Conservation (phyloP, 1,284 basidiomycete genomes). For the Melampsora americana region DNA sequence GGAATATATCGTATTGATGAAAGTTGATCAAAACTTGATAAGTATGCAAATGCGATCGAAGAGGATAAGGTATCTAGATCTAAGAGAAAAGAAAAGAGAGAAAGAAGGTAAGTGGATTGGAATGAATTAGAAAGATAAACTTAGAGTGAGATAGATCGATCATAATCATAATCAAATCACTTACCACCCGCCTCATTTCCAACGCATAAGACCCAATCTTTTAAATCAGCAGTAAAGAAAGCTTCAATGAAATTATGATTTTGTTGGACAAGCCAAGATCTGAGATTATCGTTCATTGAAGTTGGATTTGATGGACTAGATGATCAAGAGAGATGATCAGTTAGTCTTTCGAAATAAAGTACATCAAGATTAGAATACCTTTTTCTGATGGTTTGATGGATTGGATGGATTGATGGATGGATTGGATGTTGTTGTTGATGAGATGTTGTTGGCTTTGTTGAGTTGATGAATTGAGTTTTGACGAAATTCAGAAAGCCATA, state of each 20-base stretch:
- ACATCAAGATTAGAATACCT: not conserved
- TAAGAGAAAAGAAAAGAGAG: too few species aligned
- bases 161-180: not conserved
- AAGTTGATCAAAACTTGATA: slow-evolving; percentile 54
- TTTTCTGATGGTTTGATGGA: too few species aligned
- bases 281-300: slow-evolving; percentile 5
- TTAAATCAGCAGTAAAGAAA: not conserved
- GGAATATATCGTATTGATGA: slow-evolving; percentile 59
- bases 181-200: slow-evolving; percentile 42
- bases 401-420: too few species aligned
- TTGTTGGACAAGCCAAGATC: slow-evolving; percentile 27
- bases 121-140: too few species aligned
- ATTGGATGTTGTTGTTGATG: not conserved
- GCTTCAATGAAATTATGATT: slow-evolving; percentile 14
- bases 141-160: too few species aligned
- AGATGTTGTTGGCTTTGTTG: not conserved
- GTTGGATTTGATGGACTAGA: slow-evolving; percentile 5
- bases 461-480: not conserved
- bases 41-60: slow-evolving; percentile 75
- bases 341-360: not conserved
- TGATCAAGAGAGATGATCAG: not conserved
- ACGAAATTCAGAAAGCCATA: not conserved
- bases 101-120: too few species aligned
- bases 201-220: slow-evolving; percentile 36
- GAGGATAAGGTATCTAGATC: slow-evolving; percentile 84